phyloP scores from a whole-genome alignment of 78 protist genomes.

The Dictyostelium capitatum region DNA sequence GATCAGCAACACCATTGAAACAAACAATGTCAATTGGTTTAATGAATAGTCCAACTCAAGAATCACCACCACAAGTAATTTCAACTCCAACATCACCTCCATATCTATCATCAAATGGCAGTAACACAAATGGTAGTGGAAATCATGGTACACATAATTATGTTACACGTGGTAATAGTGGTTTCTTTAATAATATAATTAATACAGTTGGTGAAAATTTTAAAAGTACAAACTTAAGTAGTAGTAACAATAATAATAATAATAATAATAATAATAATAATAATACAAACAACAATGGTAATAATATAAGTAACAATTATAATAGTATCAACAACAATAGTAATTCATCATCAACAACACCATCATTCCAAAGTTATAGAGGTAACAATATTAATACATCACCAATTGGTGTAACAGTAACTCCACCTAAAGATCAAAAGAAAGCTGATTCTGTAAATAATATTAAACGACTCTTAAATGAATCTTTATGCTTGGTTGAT shows the following conservation, averaged over 20 bases:
- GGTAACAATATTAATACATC: not conserved
- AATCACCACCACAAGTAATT: not conserved
- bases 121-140: not conserved
- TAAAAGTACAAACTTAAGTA: not conserved
- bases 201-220: not conserved
- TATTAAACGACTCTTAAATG: not conserved
- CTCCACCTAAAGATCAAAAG: slow-evolving; percentile 22
- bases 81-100: slow-evolving; percentile 54
- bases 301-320: not conserved
- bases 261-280: too few species aligned
- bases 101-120: not conserved
- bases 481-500: slow-evolving; percentile 1
- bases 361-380: not conserved
- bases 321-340: not conserved
- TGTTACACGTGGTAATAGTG: not conserved
- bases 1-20: slow-evolving; percentile 32
- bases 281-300: not conserved
- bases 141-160: not conserved
- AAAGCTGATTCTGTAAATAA: not conserved
- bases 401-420: not conserved
- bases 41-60: not conserved
- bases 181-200: slow-evolving; percentile 2
- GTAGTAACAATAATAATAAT: not conserved
- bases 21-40: slow-evolving; percentile 35
- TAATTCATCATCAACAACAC: not conserved